Base-by-base conservation (phyloP, 371 early-diverging fungal species). In the Phascolomyces articulosus region DNA sequence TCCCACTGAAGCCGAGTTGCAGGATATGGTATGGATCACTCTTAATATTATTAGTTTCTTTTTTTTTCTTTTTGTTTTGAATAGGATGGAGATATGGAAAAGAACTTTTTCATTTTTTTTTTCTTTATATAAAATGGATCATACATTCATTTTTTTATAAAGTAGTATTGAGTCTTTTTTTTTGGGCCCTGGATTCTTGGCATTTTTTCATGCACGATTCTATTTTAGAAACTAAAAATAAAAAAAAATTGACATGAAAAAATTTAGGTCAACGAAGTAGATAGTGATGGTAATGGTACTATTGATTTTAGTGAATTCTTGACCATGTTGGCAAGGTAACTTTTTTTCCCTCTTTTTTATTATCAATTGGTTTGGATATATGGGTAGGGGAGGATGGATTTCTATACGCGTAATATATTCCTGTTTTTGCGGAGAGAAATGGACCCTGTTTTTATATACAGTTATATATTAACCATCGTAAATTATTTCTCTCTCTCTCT, bases 231-330 rank as follows among this genome's bases (percentile, higher is more conserved):
- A 16, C 41, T 4, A 44, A 44, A 44, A 44, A 24, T 27, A 53
- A 23, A 7, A 53, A 8, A 21, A 53, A 31, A 18, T 55, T 29
- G 31, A 27, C 31, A 24, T 38, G 10, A 16, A 3, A 29, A 23
- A 11, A 40, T 44, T 24, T 48, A 78, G 79, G 67, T 98, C 74
- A 93, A 91, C 78, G 95, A 95, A 77, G 92, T 94, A 55, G 97
- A 96, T 77, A 88, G 92, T 63, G 92, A 95, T 82, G 93, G 94
- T 69, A 93, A 94, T 75, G 95, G 95, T 66, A 91, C 82, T 59
- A 91, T 96, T 70, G 96, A 95, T 79, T 95, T 95, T 73, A 80
- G 89, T 62, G 95, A 96, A 75, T 95, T 96, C 82, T 77, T 94
- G 71, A 88, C 95, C 62, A 91, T 96, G 93, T 88, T 95, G 91